Evolutionary conservation across 2,329 filamentous ascomycete genomes (phyloP).

Genomic region (Teratosphaeria pseudoeucalypti): DNA sequence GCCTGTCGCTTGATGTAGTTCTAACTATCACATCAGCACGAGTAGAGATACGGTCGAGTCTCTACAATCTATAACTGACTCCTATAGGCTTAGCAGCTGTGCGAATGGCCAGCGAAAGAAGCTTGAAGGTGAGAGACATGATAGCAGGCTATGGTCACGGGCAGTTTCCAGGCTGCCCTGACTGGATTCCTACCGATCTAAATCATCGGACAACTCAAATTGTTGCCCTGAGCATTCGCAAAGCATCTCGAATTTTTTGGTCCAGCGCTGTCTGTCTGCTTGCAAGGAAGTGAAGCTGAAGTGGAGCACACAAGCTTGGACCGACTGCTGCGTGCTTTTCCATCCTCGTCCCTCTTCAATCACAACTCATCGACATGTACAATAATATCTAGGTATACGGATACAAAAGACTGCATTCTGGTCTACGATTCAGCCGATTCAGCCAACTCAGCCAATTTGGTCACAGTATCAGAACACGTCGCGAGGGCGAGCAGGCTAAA

Average conservation of each 20-base stretch:
- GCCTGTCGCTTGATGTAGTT: conserved; percentile 59
- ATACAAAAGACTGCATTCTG: too few species aligned
- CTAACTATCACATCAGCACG: conserved; percentile 28
- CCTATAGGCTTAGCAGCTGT: conserved; percentile 60
- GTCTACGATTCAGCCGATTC: too few species aligned
- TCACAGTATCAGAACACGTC: too few species aligned
- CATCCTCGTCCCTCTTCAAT: too few species aligned
- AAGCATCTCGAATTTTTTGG: not conserved
- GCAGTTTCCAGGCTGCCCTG: not conserved
- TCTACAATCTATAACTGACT: conserved; percentile 33
- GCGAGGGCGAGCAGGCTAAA: too few species aligned
- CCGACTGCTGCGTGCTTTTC: not conserved
- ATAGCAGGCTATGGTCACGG: not conserved
- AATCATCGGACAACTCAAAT: not conserved
- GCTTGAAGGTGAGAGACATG: conserved; percentile 58
- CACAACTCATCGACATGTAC: too few species aligned
- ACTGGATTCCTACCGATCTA: not conserved
- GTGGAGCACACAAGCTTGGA: not conserved
- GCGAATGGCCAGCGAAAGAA: conserved; percentile 53
- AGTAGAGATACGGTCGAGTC: not conserved
- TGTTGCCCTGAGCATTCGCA: not conserved
- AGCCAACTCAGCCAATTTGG: too few species aligned
- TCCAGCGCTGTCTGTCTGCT: not conserved
- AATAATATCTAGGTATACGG: too few species aligned
- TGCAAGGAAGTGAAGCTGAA: not conserved